Conservation (phyloP, 305 asterid genomes). For the Vinca major region DNA sequence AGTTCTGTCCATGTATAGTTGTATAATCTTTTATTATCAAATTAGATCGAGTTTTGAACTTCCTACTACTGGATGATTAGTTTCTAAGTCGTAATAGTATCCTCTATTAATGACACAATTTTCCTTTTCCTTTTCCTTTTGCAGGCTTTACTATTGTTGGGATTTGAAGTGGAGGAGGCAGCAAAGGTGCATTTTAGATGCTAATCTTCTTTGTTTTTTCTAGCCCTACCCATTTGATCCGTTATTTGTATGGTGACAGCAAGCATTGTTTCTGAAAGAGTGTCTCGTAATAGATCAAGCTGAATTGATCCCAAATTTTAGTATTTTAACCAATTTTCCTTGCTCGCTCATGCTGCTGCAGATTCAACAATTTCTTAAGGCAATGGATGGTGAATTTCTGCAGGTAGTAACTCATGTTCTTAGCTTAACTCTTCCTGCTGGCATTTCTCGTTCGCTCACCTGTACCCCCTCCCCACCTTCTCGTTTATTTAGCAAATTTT, state of each 20-base stretch:
- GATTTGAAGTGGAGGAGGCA: conserved; percentile 68
- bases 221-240: not conserved
- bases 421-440: not conserved
- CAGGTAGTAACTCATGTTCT: conserved; percentile 33
- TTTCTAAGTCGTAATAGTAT: not conserved
- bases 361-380: conserved; percentile 69
- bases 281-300: not conserved
- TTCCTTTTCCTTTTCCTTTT: conserved; percentile 11
- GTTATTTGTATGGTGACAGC: not conserved
- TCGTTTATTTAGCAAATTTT: no score
- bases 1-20: not conserved
- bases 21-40: not conserved
- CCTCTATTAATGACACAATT: not conserved
- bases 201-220: not conserved
- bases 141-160: conserved; percentile 77
- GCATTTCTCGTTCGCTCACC: no score
- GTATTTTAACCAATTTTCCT: not conserved
- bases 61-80: not conserved
- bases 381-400: conserved; percentile 82
- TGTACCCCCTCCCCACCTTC: no score
- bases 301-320: no score
- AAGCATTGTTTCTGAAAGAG: not conserved
- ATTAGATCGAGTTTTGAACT: not conserved
- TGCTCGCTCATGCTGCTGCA: conserved; percentile 24
- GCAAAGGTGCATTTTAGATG: conserved; percentile 37